Conservation (phyloP, 352 stramenopile genomes). For the Phytophthora syringae region DNA sequence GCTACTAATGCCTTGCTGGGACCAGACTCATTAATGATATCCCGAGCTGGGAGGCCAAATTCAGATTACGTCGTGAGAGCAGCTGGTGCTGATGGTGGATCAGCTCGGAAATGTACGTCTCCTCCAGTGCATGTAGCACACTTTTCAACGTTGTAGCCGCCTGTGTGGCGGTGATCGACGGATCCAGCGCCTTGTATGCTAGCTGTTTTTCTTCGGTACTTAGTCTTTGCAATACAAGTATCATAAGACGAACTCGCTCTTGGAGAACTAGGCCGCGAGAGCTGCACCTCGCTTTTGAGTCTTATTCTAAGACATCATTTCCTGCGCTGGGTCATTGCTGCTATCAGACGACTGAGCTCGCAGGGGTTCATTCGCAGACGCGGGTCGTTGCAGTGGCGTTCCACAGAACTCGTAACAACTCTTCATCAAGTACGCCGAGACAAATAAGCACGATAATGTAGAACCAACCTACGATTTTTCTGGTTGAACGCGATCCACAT, state of each 20-base stretch:
- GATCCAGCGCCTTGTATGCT: constrained; percentile 41
- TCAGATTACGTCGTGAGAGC: constrained; percentile 35
- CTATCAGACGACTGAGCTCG: not conserved
- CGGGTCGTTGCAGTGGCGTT: constrained; percentile 56
- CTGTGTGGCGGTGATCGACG: constrained; percentile 18
- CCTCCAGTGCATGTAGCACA: constrained; percentile 59
- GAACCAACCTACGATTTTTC: too few species aligned
- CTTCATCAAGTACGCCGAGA: constrained; percentile 46
- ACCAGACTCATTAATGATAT: constrained; percentile 20
- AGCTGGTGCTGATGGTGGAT: constrained; percentile 54
- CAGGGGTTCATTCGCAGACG: constrained; percentile 19
- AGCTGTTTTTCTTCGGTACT: constrained; percentile 59
- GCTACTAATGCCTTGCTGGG: not conserved
- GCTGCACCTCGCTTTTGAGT: constrained; percentile 46
- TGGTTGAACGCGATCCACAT: too few species aligned
- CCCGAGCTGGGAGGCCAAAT: constrained; percentile 26
- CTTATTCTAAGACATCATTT: constrained; percentile 30
- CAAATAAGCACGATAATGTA: too few species aligned
- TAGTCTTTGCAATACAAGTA: constrained; percentile 55
- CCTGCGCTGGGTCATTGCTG: not conserved
- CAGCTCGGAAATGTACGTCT: constrained; percentile 69
- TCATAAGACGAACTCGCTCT: constrained; percentile 64
- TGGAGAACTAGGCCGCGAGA: constrained; percentile 58
- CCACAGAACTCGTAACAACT: constrained; percentile 68
- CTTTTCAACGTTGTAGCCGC: constrained; percentile 38